A percentile compares a stretch with the other conserved stretches of the same genome.
Evolutionary conservation across 495 filamentous ascomycete genomes (phyloP).

Genomic region (Aspergillus olivimuriae): DNA sequence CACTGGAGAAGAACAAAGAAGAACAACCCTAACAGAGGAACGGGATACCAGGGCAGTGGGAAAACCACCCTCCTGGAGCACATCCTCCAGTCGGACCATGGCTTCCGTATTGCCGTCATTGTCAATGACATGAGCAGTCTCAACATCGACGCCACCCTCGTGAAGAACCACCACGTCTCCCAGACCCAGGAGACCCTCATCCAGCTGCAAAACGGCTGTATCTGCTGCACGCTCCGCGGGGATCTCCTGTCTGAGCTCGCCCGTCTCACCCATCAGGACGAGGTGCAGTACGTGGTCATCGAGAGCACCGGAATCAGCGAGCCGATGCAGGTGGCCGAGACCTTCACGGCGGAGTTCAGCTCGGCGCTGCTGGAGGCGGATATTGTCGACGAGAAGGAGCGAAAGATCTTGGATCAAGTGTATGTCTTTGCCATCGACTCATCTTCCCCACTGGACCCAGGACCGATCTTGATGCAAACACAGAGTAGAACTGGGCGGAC

Average conservation of each 20-base stretch:
- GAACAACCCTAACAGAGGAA: conserved; percentile 25
- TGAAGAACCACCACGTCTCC: conserved; percentile 44
- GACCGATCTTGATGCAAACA: background rate
- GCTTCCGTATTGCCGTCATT: conserved; percentile 48
- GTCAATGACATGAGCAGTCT: conserved; percentile 54
- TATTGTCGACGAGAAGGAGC: conserved; percentile 23
- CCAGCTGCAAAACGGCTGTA: conserved; percentile 57
- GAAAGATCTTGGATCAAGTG: conserved; percentile 34
- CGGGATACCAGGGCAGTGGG: no score
- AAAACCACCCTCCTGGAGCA: conserved; percentile 54
- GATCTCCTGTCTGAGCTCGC: conserved; percentile 51
- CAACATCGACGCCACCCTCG: conserved; percentile 52
- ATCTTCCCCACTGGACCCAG: background rate
- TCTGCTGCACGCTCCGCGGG: conserved; percentile 55
- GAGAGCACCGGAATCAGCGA: conserved; percentile 58
- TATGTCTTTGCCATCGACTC: conserved; percentile 9
- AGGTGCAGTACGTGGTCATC: conserved; percentile 53
- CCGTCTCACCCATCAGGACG: conserved; percentile 38
- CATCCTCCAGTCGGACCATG: conserved; percentile 49
- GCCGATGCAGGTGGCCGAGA: conserved; percentile 58
- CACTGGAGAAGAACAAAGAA: background rate
- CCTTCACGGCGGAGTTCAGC: conserved; percentile 48
- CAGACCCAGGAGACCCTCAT: conserved; percentile 51
- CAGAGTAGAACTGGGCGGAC: conserved; percentile 42
- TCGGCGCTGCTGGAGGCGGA: conserved; percentile 35